phyloP scores from a whole-genome alignment of 1,284 basidiomycete species.

The Coriolopsis trogii region DNA sequence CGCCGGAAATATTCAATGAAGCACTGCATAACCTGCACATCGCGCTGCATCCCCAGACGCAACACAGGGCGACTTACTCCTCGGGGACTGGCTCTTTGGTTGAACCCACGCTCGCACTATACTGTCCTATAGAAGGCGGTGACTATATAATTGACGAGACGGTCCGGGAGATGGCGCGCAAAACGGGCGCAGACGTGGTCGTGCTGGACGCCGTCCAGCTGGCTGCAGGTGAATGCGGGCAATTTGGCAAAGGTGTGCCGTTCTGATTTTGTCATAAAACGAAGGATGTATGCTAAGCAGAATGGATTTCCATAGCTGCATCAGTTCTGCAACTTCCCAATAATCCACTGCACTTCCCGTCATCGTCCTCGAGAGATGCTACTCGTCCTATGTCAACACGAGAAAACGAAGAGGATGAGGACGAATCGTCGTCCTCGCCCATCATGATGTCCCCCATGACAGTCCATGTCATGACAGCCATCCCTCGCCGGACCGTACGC shows the following conservation, averaged over 20 bases:
- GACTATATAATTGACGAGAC: conserved; percentile 78
- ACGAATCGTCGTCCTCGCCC: conserved; percentile 38
- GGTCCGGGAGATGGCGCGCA: conserved; percentile 72
- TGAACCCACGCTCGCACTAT: conserved; percentile 80
- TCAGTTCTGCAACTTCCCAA: conserved; percentile 64
- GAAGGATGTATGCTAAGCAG: no score
- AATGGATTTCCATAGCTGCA: no score
- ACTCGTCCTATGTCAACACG: conserved; percentile 27
- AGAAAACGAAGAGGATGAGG: conserved; percentile 55
- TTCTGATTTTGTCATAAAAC: conserved; percentile 11
- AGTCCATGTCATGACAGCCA: conserved; percentile 57
- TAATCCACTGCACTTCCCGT: conserved; percentile 72
- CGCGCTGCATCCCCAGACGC: conserved; percentile 77
- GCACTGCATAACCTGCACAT: conserved; percentile 74
- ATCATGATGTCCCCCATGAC: conserved; percentile 56
- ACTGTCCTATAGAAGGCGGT: conserved; percentile 87
- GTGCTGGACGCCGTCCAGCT: conserved; percentile 81
- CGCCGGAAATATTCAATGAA: conserved; percentile 66
- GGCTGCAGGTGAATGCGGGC: conserved; percentile 80
- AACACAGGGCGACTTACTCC: conserved; percentile 69
- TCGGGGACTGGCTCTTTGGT: conserved; percentile 51
- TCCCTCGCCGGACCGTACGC: conserved; percentile 41
- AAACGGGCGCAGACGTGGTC: conserved; percentile 76
- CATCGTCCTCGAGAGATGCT: conserved; percentile 35
- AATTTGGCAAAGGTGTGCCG: conserved; percentile 69